Evolutionary conservation across 305 asterid species (phyloP).

Genomic region (Fraxinus baroniana): DNA sequence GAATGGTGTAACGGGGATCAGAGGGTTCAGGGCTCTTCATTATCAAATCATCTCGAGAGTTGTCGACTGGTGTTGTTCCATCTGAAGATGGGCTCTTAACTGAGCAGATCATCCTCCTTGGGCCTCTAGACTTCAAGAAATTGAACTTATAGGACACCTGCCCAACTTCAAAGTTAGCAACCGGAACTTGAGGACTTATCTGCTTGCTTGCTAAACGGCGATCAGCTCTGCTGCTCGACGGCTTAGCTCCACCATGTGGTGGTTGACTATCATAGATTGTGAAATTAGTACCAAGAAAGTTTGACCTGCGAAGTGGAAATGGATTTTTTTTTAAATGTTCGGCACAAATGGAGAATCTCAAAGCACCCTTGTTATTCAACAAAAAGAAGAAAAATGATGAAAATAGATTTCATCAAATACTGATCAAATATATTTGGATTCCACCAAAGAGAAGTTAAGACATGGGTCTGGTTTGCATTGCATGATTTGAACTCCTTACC

Average conservation of each 20-base stretch:
- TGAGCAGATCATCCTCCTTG: constrained; percentile 81
- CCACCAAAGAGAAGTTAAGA: background rate
- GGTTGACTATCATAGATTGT: constrained; percentile 79
- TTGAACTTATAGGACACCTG: constrained; percentile 82
- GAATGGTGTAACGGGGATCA: constrained; percentile 36
- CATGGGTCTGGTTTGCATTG: constrained; percentile 1
- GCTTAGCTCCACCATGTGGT: constrained; percentile 75
- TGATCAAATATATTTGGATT: background rate
- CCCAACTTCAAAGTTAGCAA: constrained; percentile 81
- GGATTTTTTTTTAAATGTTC: background rate
- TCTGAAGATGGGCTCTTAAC: constrained; percentile 48
- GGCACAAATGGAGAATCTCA: background rate
- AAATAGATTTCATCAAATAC: background rate
- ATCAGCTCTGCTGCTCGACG: constrained; percentile 64
- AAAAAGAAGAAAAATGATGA: background rate
- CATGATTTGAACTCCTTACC: constrained; percentile 41
- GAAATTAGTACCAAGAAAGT: constrained; percentile 87
- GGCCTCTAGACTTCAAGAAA: constrained; percentile 88
- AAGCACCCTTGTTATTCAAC: background rate
- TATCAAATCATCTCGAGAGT: constrained; percentile 27
- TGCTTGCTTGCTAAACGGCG: constrained; percentile 86
- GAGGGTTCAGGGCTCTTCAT: constrained; percentile 27
- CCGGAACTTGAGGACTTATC: constrained; percentile 87
- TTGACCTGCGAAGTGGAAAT: constrained; percentile 53
- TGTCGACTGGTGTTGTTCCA: constrained; percentile 28